Evolutionary conservation across 176 grass and related monocot genomes (phyloP).

Genomic region (Paspalum notatum): DNA sequence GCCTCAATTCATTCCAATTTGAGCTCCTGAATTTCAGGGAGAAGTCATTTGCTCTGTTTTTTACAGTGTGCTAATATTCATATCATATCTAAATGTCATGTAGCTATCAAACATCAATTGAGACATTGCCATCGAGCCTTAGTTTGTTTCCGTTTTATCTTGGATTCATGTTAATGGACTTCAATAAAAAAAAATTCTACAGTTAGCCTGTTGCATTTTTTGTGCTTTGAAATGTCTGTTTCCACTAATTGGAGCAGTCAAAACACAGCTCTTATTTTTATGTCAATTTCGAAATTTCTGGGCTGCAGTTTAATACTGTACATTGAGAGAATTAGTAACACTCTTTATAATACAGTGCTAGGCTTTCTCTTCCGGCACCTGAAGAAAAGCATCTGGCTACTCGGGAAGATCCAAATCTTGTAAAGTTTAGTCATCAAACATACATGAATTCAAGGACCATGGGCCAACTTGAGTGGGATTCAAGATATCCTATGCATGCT

Average conservation of each 20-base stretch:
- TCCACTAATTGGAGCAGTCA: slow-evolving; percentile 3
- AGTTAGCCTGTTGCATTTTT: slow-evolving; percentile 22
- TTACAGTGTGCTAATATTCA: slow-evolving; percentile 18
- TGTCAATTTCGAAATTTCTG: neutral
- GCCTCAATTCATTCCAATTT: neutral
- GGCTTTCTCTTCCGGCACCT: slow-evolving; percentile 76
- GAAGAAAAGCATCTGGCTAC: slow-evolving; percentile 58
- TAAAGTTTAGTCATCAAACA: slow-evolving; percentile 23
- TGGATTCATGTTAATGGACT: neutral
- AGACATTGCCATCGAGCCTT: neutral
- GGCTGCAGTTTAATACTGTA: neutral
- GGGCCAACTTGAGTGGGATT: slow-evolving; percentile 48
- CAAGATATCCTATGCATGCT: slow-evolving; percentile 33
- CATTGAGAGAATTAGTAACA: slow-evolving; percentile 18
- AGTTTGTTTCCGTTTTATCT: slow-evolving; percentile 13
- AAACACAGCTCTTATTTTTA: slow-evolving; percentile 5
- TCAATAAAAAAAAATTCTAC: neutral
- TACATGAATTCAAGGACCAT: slow-evolving; percentile 15
- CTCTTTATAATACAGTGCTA: slow-evolving; percentile 67
- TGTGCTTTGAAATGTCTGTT: slow-evolving; percentile 16
- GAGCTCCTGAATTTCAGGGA: neutral
- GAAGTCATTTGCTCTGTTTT: slow-evolving; percentile 2
- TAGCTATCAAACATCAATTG: neutral
- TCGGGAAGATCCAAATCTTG: slow-evolving; percentile 25
- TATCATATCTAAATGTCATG: neutral